A percentile compares a stretch with the other conserved stretches of the same genome.
Evolutionary conservation across 2,329 filamentous ascomycete genomes (phyloP).

Genomic region (Penicillium sp.): DNA sequence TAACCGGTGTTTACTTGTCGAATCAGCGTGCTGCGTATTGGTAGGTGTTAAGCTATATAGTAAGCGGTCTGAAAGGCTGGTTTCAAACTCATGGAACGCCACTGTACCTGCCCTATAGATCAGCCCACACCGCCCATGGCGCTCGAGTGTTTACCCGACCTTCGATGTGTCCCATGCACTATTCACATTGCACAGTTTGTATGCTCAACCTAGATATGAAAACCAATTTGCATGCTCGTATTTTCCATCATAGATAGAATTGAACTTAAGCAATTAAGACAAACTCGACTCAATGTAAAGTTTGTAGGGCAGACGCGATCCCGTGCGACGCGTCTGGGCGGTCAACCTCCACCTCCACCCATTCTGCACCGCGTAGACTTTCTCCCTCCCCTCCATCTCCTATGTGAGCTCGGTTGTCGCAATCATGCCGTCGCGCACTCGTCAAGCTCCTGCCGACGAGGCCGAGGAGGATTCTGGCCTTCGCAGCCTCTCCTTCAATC

Average conservation of each 20-base stretch:
- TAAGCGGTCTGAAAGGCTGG: too few species aligned
- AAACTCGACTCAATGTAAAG: neutral
- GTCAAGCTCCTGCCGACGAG: conserved; percentile 36
- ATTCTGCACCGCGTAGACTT: conserved; percentile 18
- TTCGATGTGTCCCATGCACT: neutral
- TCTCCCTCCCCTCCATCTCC: conserved; percentile 14
- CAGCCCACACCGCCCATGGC: neutral
- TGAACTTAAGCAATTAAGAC: too few species aligned
- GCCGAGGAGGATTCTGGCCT: conserved; percentile 40
- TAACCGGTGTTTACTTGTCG: too few species aligned
- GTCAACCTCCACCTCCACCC: conserved; percentile 23
- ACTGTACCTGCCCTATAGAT: neutral
- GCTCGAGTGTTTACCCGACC: neutral
- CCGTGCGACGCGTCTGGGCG: conserved; percentile 27
- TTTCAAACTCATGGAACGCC: too few species aligned
- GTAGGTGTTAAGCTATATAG: too few species aligned
- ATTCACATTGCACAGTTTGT: neutral
- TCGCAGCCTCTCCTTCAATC: conserved; percentile 69
- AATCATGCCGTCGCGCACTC: conserved; percentile 47
- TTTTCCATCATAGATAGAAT: too few species aligned
- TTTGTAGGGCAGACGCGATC: conserved; percentile 16
- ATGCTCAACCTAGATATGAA: neutral
- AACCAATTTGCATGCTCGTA: neutral
- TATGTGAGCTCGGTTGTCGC: conserved; percentile 22
- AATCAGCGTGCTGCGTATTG: too few species aligned